phyloP scores from a whole-genome alignment of 2,329 filamentous ascomycete genomes.

The Aspergillaceae sp. region DNA sequence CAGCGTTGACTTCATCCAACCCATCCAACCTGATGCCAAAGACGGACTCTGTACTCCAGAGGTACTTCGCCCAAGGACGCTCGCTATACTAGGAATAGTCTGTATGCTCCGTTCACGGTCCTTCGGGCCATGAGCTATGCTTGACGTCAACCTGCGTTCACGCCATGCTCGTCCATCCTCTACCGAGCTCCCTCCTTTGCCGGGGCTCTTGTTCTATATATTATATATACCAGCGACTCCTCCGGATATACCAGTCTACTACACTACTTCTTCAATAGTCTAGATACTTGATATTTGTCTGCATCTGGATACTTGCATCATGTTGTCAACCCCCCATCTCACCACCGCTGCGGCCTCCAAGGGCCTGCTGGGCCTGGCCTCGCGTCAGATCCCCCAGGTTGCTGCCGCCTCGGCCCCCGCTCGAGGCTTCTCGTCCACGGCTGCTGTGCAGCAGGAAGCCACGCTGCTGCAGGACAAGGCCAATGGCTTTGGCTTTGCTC shows the following conservation, averaged over 20 bases:
- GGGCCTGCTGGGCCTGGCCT: conserved; percentile 2
- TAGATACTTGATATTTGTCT: too few relatives aligned
- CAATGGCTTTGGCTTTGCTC: conserved; percentile 44
- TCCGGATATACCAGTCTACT: too few relatives aligned
- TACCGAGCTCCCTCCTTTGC: too few relatives aligned
- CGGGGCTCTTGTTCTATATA: too few relatives aligned
- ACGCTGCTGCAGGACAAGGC: conserved; percentile 43
- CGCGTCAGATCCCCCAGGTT: conserved; percentile 6
- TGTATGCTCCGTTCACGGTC: too few relatives aligned
- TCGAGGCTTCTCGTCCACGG: conserved; percentile 13
- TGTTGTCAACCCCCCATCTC: conserved; percentile 5
- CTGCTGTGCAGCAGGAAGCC: conserved; percentile 8
- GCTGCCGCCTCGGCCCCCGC: conserved; percentile 3
- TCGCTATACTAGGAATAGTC: too few relatives aligned
- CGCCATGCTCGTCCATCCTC: not conserved
- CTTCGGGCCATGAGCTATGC: too few relatives aligned
- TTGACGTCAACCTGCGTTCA: not conserved
- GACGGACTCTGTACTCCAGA: too few relatives aligned
- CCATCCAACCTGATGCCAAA: not conserved
- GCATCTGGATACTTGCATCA: not conserved
- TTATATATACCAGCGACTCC: too few relatives aligned
- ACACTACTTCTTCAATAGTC: too few relatives aligned
- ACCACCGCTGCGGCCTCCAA: not conserved
- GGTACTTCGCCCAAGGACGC: too few relatives aligned
- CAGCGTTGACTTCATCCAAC: conserved; percentile 2